Percentiles rank a stretch among this genome's conserved stretches.
phyloP scores from a whole-genome alignment of 2,329 filamentous ascomycete species.

The Phialocephala subalpina region DNA sequence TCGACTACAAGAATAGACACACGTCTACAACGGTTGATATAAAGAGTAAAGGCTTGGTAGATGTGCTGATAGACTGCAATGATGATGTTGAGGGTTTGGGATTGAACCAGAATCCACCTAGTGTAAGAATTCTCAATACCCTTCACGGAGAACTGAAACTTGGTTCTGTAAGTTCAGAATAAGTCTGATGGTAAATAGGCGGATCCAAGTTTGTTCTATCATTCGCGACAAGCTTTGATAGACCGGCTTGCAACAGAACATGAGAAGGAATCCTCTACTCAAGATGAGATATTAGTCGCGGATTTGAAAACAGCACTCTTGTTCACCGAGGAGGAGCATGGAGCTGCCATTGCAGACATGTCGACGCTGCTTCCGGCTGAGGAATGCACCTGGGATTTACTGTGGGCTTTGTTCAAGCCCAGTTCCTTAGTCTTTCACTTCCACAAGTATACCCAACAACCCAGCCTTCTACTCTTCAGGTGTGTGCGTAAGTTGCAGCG shows the following conservation, averaged over 20 bases:
- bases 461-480: neutral
- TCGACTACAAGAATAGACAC: constrained; percentile 1
- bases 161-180: no score
- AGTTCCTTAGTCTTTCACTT: neutral
- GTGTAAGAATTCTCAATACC: neutral
- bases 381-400: neutral
- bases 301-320: neutral
- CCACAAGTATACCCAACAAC: neutral
- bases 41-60: neutral
- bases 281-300: neutral
- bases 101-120: neutral
- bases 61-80: neutral
- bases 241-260: neutral
- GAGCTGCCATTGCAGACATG: neutral
- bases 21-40: neutral
- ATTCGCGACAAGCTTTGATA: neutral
- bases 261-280: neutral
- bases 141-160: neutral
- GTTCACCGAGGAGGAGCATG: neutral
- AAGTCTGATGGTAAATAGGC: neutral
- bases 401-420: neutral
- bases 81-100: constrained; percentile 1
- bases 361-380: neutral
- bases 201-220: neutral
- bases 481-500: neutral